These are phyloP conservation scores for Podila horticola DNA, from an alignment of 192 early-diverging fungal species.

Conservation along the genomic window DNA sequence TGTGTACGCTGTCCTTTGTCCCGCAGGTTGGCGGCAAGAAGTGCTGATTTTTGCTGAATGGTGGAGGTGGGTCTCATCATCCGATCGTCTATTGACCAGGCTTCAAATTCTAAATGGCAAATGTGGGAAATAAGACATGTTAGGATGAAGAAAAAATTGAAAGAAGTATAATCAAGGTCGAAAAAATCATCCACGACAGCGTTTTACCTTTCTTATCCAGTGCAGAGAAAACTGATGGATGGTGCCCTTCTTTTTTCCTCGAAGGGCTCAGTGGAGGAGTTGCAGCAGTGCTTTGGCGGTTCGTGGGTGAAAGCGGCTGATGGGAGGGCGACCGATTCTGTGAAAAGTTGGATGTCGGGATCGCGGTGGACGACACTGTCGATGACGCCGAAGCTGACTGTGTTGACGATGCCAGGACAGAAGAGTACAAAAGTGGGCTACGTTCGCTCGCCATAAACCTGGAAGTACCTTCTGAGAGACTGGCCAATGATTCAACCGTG, in stretches of 20 bases:
- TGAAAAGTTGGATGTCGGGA: conserved; percentile 1
- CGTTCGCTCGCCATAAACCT: not conserved
- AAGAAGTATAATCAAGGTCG: not conserved
- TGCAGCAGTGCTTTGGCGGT: conserved; percentile 11
- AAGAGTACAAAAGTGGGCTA: conserved; percentile 30
- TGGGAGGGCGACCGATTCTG: conserved; percentile 8
- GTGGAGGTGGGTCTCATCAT: conserved; percentile 9
- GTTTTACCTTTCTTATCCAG: conserved; percentile 34
- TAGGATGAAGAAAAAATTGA: not conserved
- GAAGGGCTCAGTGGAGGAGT: conserved; percentile 50
- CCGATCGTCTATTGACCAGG: conserved; percentile 43
- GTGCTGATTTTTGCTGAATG: conserved; percentile 28
- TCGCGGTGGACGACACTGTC: conserved; percentile 6
- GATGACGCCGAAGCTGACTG: conserved; percentile 5
- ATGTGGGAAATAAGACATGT: not conserved
- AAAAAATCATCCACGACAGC: not conserved
- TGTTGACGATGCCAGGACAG: conserved; percentile 21
- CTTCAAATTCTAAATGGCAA: conserved; percentile 30
- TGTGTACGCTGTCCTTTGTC: conserved; percentile 1
- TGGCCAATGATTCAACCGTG: conserved; percentile 19
- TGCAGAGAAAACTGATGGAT: conserved; percentile 16
- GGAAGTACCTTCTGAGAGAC: not conserved
- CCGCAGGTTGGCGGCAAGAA: conserved; percentile 10
- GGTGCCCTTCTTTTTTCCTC: conserved; percentile 26
- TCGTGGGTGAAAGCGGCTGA: conserved; percentile 16